phyloP scores from a whole-genome alignment of 805 yeast genomes.

The Pachysolen tannophilus region DNA sequence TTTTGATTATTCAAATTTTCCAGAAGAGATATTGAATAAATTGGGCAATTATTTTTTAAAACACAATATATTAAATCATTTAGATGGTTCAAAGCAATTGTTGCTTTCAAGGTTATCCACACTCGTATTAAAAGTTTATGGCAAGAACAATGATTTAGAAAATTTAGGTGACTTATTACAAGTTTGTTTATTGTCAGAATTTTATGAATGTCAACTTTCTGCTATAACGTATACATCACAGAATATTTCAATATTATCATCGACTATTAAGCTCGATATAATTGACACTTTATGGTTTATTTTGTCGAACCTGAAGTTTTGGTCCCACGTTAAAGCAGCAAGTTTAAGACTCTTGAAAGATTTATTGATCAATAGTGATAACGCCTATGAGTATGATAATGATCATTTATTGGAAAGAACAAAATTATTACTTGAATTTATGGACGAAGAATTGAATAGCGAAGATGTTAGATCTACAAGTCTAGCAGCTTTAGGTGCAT shows the following conservation, averaged over 20 bases:
- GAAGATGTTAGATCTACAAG: constrained; percentile 42
- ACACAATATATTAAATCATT: constrained; percentile 17
- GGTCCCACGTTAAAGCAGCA: constrained; percentile 38
- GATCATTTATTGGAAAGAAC: constrained; percentile 16
- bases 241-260: constrained; percentile 11
- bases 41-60: constrained; percentile 29
- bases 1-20: constrained; percentile 2
- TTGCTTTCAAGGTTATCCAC: constrained; percentile 26
- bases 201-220: constrained; percentile 36
- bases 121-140: constrained; percentile 21
- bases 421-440: constrained; percentile 20
- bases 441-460: constrained; percentile 23
- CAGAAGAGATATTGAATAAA: constrained; percentile 9
- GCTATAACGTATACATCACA: constrained; percentile 24
- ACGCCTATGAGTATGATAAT: constrained; percentile 5
- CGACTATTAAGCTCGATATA: neutral
- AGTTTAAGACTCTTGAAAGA: constrained; percentile 27
- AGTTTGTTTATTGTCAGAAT: constrained; percentile 28
- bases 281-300: constrained; percentile 17
- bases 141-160: constrained; percentile 10
- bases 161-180: constrained; percentile 20
- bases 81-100: constrained; percentile 45
- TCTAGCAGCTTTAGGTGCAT: constrained; percentile 43
- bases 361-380: constrained; percentile 12
- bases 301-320: constrained; percentile 17